Evolutionary conservation across 116 monocot genomes (phyloP).

Genomic region (Papilionanthe hybrid): DNA sequence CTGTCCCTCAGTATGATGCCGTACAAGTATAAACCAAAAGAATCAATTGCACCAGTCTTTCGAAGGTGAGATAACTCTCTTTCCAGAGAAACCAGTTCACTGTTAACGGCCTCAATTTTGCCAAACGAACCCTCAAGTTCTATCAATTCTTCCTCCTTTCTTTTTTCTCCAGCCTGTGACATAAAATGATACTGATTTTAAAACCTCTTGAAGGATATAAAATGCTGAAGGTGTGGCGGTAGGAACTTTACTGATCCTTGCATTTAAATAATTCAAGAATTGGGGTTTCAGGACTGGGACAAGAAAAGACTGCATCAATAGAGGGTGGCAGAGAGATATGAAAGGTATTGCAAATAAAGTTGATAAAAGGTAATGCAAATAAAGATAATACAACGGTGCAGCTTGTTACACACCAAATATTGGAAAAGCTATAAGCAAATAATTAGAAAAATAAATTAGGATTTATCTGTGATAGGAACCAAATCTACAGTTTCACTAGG

Average conservation of each 20-base stretch:
- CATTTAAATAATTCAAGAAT: too few relatives aligned
- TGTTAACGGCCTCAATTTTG: conserved; percentile 53
- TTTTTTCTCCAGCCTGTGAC: conserved; percentile 83
- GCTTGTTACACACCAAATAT: too few relatives aligned
- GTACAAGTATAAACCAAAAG: conserved; percentile 82
- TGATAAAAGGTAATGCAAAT: too few relatives aligned
- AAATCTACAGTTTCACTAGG: background rate
- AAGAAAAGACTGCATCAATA: too few relatives aligned
- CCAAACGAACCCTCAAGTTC: conserved; percentile 83
- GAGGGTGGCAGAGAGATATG: too few relatives aligned
- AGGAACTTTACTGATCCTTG: too few relatives aligned
- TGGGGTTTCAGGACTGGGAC: too few relatives aligned
- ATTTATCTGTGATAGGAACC: background rate
- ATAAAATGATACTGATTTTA: background rate
- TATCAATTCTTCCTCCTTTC: conserved; percentile 95
- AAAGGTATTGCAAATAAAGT: too few relatives aligned
- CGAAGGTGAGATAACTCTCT: conserved; percentile 75
- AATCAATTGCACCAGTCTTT: conserved; percentile 49
- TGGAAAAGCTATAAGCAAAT: too few relatives aligned
- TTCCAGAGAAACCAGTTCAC: conserved; percentile 65
- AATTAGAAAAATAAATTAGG: too few relatives aligned
- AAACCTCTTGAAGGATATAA: background rate
- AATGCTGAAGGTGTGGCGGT: background rate
- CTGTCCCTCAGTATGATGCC: conserved; percentile 82
- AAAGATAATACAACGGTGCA: too few relatives aligned